Percentiles rank a stretch among this genome's conserved stretches.
These are phyloP conservation scores for Calonectria hawksworthii DNA, from an alignment of 2,329 filamentous ascomycete species.

Conservation along the genomic window DNA sequence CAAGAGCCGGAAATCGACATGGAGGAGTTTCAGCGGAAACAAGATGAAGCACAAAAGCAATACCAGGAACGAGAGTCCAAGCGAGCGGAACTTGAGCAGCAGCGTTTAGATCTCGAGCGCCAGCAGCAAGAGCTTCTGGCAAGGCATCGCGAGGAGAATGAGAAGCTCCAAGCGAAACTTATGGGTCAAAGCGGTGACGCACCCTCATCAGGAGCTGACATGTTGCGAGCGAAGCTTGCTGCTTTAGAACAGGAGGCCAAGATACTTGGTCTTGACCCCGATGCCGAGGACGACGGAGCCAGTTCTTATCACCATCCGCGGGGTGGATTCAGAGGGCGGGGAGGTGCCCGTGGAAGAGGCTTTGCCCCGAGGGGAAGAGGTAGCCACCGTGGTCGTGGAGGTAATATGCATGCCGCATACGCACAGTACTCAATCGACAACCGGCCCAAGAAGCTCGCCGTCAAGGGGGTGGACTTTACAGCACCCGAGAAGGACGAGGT, in stretches of 20 bases:
- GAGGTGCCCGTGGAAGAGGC: conserved; percentile 38
- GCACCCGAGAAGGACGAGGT: conserved; percentile 75
- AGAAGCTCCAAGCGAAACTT: conserved; percentile 71
- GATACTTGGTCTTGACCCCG: conserved; percentile 76
- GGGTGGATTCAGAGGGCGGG: conserved; percentile 51
- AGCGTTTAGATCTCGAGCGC: conserved; percentile 75
- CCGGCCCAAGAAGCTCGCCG: conserved; percentile 76
- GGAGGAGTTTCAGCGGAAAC: conserved; percentile 77
- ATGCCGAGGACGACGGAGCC: conserved; percentile 59
- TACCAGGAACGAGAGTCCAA: conserved; percentile 76
- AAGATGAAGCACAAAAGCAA: conserved; percentile 79
- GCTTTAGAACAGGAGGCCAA: conserved; percentile 81
- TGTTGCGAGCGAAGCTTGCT: conserved; percentile 79
- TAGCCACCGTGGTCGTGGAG: conserved; percentile 56
- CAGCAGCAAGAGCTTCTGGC: conserved; percentile 73
- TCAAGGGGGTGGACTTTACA: conserved; percentile 76
- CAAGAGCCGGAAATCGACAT: conserved; percentile 73
- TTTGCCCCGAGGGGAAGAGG: conserved; percentile 55
- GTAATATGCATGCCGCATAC: conserved; percentile 68
- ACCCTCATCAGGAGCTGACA: conserved; percentile 67
- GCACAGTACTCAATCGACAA: conserved; percentile 81
- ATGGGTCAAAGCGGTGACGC: conserved; percentile 48
- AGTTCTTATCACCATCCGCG: conserved; percentile 40
- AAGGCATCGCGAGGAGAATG: conserved; percentile 76
- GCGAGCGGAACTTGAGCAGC: conserved; percentile 72